Conservation (phyloP, 208 protist species). For the Leishmania braziliensis region DNA sequence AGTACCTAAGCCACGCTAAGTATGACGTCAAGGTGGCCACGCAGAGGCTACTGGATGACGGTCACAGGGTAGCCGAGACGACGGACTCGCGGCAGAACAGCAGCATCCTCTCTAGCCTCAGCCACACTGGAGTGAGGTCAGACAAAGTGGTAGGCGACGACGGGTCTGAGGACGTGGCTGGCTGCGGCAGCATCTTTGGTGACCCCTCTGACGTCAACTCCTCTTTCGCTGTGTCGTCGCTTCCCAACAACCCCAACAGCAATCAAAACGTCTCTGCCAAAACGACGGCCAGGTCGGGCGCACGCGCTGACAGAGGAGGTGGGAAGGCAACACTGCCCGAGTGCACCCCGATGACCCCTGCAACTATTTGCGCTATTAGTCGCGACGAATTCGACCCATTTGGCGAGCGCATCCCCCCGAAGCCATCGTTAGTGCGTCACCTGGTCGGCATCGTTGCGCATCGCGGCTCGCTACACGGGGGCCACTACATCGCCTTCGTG, state of each 20-base stretch:
- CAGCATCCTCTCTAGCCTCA: not conserved
- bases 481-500: conserved; percentile 90
- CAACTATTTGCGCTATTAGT: conserved; percentile 17
- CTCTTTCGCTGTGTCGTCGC: not conserved
- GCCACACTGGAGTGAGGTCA: not conserved
- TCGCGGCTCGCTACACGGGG: conserved; percentile 78
- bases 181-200: conserved; percentile 1
- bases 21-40: conserved; percentile 35
- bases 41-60: conserved; percentile 30
- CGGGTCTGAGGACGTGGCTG: conserved; percentile 15
- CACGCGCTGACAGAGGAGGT: not conserved
- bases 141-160: conserved; percentile 7
- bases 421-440: conserved; percentile 45
- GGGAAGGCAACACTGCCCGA: not conserved
- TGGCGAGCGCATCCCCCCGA: conserved; percentile 20
- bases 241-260: not conserved
- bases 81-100: conserved; percentile 26
- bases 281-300: not conserved
- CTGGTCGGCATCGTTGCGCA: conserved; percentile 87
- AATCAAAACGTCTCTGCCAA: not conserved
- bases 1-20: conserved; percentile 23
- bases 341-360: not conserved
- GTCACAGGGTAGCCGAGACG: conserved; percentile 9
- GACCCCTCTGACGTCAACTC: conserved; percentile 7
- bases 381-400: conserved; percentile 45